These are phyloP conservation scores for Tausonia pullulans DNA, from an alignment of 1,284 basidiomycete species.

Conservation along the genomic window DNA sequence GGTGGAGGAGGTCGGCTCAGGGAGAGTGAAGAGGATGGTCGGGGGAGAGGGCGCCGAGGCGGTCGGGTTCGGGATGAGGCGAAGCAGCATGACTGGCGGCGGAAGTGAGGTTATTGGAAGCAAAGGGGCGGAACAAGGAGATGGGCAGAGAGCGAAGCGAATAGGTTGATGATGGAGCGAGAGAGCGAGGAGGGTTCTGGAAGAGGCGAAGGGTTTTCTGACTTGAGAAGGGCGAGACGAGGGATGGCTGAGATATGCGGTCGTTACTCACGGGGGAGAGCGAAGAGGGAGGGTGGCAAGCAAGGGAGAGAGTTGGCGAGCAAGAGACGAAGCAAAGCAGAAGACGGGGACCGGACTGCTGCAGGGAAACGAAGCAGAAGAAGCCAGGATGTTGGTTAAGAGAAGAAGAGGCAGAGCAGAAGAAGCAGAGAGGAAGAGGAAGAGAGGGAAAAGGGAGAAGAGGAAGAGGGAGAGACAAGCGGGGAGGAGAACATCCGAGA, in stretches of 20 bases:
- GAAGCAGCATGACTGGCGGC: slow-evolving; percentile 50
- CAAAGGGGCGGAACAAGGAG: background rate
- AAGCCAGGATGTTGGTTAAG: background rate
- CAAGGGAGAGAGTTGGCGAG: too few relatives aligned
- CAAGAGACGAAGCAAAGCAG: too few relatives aligned
- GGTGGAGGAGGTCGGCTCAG: slow-evolving; percentile 36
- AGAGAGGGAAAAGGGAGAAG: background rate
- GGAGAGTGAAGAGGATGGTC: slow-evolving; percentile 58
- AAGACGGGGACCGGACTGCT: too few relatives aligned
- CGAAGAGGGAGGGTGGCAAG: too few relatives aligned
- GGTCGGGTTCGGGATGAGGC: slow-evolving; percentile 45
- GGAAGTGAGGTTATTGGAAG: background rate
- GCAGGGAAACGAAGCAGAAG: too few relatives aligned
- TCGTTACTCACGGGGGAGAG: too few relatives aligned
- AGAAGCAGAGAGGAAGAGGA: background rate
- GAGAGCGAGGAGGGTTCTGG: background rate
- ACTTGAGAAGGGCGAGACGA: background rate
- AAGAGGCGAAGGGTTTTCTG: background rate
- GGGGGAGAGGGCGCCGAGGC: slow-evolving; percentile 45
- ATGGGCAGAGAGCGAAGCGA: background rate
- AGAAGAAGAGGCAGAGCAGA: background rate
- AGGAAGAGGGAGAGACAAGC: background rate
- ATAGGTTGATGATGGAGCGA: background rate
- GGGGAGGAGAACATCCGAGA: background rate
- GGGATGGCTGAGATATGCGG: too few relatives aligned